phyloP scores from a whole-genome alignment of 2,329 filamentous ascomycete genomes.

The Alternaria angustiovoidea region DNA sequence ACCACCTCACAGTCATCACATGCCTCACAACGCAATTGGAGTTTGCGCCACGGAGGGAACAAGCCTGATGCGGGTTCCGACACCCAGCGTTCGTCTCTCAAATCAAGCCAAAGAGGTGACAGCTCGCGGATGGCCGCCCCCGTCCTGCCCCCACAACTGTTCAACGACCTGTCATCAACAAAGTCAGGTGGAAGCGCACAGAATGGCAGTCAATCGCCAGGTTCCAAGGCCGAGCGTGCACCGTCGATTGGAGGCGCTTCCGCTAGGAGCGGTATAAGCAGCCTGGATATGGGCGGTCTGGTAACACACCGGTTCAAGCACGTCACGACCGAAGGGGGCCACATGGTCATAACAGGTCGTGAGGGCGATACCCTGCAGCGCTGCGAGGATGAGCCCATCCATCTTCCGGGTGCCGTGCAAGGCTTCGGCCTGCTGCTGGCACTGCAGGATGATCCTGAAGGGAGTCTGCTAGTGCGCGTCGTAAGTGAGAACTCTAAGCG shows the following conservation, averaged over 20 bases:
- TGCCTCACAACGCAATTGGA: slow-evolving; percentile 27
- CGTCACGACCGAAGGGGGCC: slow-evolving; percentile 76
- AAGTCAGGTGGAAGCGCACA: slow-evolving; percentile 34
- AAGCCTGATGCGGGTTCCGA: slow-evolving; percentile 16
- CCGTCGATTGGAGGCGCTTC: slow-evolving; percentile 42
- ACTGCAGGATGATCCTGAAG: slow-evolving; percentile 73
- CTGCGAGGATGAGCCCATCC: slow-evolving; percentile 92
- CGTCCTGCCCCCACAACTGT: slow-evolving; percentile 42
- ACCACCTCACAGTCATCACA: slow-evolving; percentile 41
- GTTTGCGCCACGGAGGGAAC: slow-evolving; percentile 9
- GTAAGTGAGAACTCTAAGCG: slow-evolving; percentile 82
- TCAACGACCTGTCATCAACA: slow-evolving; percentile 47
- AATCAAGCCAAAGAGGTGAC: slow-evolving; percentile 15
- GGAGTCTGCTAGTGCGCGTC: slow-evolving; percentile 71
- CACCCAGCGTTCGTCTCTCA: slow-evolving; percentile 2
- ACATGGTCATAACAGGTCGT: slow-evolving; percentile 82
- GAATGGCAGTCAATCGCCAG: slow-evolving; percentile 32
- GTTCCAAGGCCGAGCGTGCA: slow-evolving; percentile 30
- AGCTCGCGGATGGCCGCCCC: slow-evolving; percentile 19
- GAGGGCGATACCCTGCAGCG: slow-evolving; percentile 75
- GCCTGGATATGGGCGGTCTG: slow-evolving; percentile 56
- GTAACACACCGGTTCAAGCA: slow-evolving; percentile 82
- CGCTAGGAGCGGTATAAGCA: slow-evolving; percentile 45
- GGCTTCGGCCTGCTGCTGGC: slow-evolving; percentile 80
- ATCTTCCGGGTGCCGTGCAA: slow-evolving; percentile 83